Evolutionary conservation across 2,329 filamentous ascomycete genomes (phyloP).

Genomic region (Phoma sp.): DNA sequence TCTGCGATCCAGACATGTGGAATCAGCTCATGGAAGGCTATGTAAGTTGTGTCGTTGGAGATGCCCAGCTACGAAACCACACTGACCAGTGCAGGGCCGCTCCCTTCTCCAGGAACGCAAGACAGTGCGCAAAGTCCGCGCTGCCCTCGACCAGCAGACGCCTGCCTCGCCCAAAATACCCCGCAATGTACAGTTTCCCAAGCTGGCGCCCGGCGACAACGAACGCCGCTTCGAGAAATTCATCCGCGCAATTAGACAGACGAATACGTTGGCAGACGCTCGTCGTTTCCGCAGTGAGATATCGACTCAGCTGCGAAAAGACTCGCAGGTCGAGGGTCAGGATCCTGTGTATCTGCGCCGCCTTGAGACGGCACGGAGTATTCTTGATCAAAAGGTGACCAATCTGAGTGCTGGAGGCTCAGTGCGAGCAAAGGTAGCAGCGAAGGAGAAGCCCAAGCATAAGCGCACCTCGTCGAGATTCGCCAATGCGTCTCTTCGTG

Average conservation of each 20-base stretch:
- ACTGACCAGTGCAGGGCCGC: constrained; percentile 61
- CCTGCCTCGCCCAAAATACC: constrained; percentile 74
- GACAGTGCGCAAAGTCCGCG: constrained; percentile 88
- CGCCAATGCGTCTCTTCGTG: constrained; percentile 77
- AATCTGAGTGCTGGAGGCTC: constrained; percentile 74
- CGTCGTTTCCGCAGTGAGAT: constrained; percentile 91
- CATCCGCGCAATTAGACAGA: constrained; percentile 84
- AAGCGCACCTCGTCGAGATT: constrained; percentile 64
- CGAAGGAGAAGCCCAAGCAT: constrained; percentile 47
- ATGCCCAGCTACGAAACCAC: neutral
- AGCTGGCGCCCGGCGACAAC: constrained; percentile 79
- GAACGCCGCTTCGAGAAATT: constrained; percentile 95
- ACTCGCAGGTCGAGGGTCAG: constrained; percentile 76
- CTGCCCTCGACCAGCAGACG: constrained; percentile 91
- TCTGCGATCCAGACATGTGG: constrained; percentile 95
- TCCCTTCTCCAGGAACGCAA: constrained; percentile 93
- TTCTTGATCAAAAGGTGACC: constrained; percentile 87
- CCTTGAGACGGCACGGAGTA: constrained; percentile 86
- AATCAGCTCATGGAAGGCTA: constrained; percentile 94
- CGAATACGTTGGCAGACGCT: constrained; percentile 90
- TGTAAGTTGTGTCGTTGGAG: constrained; percentile 42
- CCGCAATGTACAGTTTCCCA: constrained; percentile 74
- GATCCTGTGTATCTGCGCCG: constrained; percentile 87
- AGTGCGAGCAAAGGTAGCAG: constrained; percentile 47
- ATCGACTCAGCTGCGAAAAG: constrained; percentile 86